Evolutionary conservation across 2,329 filamentous ascomycete species (phyloP), one percentile per base, ranked within the genome.

Genomic region (Diaporthe citrichinensis): DNA sequence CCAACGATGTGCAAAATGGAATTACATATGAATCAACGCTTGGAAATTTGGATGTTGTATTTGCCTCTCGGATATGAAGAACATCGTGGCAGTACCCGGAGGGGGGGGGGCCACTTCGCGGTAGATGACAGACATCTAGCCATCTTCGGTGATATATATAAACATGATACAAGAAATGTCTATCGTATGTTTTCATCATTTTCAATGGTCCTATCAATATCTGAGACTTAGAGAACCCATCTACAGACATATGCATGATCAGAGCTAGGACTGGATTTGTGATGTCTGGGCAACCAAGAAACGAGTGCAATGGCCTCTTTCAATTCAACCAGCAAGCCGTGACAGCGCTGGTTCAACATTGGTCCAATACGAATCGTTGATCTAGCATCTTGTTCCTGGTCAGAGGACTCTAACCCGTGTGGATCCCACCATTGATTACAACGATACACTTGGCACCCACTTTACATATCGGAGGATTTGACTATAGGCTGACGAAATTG

Each of bases 1-100:
- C 34, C 0, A 39, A 25, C 31, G 36, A 4, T 20, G 15, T 15
- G 10, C 9, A 2, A 7, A 15, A 12, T 10, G 17, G 9, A n/a
- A 1, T 36, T 14, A 2, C 20, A 6, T 5, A 41, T 9, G 17
- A 58, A 5, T 17, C 4, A 58, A 36, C 3, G 23, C 55, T 10
- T 6, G 1, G 55, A 36, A n/a, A 3, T 10, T 1, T 23, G 23
- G 8, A 1, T n/a, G 0, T 10, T 36, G 4, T 1, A 8, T 20
- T 36, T 10, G 0, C 17, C 31, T 31, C 36, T 23, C 17, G 10
- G 17, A 23, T 17, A 58, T 34, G 9, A 23, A 36, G 9, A 15
- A 12, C 6, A 36, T n/a, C n/a, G 10, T 36, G 6, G 14, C 5
- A 14, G 25, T 7, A 55, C 10, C n/a, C 5, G 49, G n/a, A n/a